These are phyloP conservation scores for Gossypium schwendimanii DNA, from an alignment of 441 rosid genomes.

Conservation along the genomic window DNA sequence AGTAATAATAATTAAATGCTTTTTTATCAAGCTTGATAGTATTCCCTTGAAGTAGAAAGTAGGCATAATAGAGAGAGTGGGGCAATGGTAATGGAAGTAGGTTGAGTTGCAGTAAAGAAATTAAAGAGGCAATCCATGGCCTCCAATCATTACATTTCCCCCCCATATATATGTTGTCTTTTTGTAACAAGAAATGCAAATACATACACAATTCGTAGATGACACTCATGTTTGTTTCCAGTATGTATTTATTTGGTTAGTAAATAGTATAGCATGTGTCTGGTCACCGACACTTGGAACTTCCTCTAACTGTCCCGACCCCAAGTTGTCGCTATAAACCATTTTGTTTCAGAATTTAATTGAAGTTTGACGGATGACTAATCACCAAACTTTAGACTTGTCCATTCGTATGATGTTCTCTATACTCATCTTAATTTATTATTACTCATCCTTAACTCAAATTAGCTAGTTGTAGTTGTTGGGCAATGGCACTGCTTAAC, in stretches of 20 bases:
- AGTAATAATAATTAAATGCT: too few relatives aligned
- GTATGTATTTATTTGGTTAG: not conserved
- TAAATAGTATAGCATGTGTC: not conserved
- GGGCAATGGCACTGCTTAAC: too few relatives aligned
- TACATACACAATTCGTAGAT: not conserved
- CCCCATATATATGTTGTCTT: too few relatives aligned
- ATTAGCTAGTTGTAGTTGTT: too few relatives aligned
- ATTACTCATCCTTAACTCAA: too few relatives aligned
- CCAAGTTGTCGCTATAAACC: not conserved
- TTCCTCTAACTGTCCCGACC: not conserved
- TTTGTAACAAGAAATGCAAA: not conserved
- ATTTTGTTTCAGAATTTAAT: not conserved
- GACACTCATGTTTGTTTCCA: not conserved
- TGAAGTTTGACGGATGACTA: not conserved
- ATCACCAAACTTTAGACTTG: not conserved
- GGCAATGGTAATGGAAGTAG: not conserved
- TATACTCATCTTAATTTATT: not conserved
- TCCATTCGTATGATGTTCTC: not conserved
- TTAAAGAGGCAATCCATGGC: not conserved
- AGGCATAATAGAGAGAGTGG: not conserved
- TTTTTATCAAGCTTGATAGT: not conserved
- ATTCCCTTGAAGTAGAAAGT: not conserved
- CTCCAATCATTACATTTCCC: constrained; percentile 7
- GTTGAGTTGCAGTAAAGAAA: constrained; percentile 24
- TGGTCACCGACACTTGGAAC: not conserved